These are phyloP conservation scores for Pseudozyma pruni DNA, from an alignment of 1,284 basidiomycete species.

Conservation along the genomic window DNA sequence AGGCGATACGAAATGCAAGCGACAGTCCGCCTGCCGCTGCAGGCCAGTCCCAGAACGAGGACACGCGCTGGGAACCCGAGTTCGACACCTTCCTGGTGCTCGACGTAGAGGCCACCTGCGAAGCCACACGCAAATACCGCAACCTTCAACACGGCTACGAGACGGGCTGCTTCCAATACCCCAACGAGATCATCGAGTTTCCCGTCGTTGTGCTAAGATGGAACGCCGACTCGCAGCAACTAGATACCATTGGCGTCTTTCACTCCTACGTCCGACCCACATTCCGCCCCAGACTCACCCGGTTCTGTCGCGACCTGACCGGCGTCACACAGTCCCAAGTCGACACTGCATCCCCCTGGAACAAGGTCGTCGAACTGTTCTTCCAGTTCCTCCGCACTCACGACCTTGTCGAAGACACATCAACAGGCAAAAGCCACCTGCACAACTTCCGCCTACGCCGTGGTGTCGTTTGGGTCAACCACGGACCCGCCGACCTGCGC, in stretches of 20 bases:
- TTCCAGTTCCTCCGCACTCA: conserved; percentile 74
- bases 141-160: conserved; percentile 38
- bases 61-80: conserved; percentile 35
- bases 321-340: conserved; percentile 93
- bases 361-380: conserved; percentile 76
- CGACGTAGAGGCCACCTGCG: conserved; percentile 91
- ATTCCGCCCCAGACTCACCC: conserved; percentile 82
- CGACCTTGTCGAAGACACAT: conserved; percentile 66
- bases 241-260: conserved; percentile 82
- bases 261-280: conserved; percentile 87
- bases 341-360: conserved; percentile 80
- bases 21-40: conserved; percentile 3
- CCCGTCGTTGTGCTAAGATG: conserved; percentile 87
- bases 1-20: conserved; percentile 35
- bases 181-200: conserved; percentile 88
- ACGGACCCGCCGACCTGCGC: conserved; percentile 75
- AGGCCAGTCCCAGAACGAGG: background rate
- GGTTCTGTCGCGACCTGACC: conserved; percentile 87
- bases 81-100: conserved; percentile 72
- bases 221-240: conserved; percentile 67
- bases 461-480: conserved; percentile 71
- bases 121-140: conserved; percentile 43
- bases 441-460: conserved; percentile 24
- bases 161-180: conserved; percentile 73
- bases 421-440: conserved; percentile 11